These are phyloP conservation scores for Candida quercuum DNA, from an alignment of 805 yeast genomes.

Conservation along the genomic window DNA sequence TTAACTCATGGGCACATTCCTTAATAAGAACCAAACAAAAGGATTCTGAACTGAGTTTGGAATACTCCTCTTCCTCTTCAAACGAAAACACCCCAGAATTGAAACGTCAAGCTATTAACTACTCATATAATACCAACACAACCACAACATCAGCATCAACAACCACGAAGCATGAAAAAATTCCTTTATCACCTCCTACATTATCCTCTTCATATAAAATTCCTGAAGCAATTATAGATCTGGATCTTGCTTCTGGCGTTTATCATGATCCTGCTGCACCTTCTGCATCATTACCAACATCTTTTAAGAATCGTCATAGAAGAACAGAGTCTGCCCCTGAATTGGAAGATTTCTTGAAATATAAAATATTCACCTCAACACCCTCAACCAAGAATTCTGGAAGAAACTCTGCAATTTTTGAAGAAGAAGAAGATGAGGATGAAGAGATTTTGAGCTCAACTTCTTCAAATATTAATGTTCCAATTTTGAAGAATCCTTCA, in stretches of 20 bases:
- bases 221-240: constrained; percentile 52
- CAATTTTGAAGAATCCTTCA: constrained; percentile 16
- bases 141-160: constrained; percentile 15
- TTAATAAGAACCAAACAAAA: constrained; percentile 18
- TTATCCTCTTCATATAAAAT: constrained; percentile 26
- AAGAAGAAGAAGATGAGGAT: constrained; percentile 27
- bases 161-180: constrained; percentile 1
- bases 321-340: constrained; percentile 57
- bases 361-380: constrained; percentile 9
- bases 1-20: constrained; percentile 35
- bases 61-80: constrained; percentile 15
- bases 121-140: background rate
- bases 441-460: constrained; percentile 13
- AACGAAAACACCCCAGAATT: constrained; percentile 24
- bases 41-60: constrained; percentile 2
- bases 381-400: constrained; percentile 11
- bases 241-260: constrained; percentile 46
- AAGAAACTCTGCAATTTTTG: constrained; percentile 26
- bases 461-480: constrained; percentile 10
- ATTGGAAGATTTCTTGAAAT: constrained; percentile 29
- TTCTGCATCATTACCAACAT: constrained; percentile 1
- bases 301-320: constrained; percentile 33
- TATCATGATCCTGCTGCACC: constrained; percentile 23
- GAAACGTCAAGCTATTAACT: constrained; percentile 8
- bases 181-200: constrained; percentile 8